Percentiles rank a stretch among this genome's conserved stretches.
These are phyloP conservation scores for Pulveroboletus sp. DNA, from an alignment of 768 basidiomycete genomes.

Conservation along the genomic window DNA sequence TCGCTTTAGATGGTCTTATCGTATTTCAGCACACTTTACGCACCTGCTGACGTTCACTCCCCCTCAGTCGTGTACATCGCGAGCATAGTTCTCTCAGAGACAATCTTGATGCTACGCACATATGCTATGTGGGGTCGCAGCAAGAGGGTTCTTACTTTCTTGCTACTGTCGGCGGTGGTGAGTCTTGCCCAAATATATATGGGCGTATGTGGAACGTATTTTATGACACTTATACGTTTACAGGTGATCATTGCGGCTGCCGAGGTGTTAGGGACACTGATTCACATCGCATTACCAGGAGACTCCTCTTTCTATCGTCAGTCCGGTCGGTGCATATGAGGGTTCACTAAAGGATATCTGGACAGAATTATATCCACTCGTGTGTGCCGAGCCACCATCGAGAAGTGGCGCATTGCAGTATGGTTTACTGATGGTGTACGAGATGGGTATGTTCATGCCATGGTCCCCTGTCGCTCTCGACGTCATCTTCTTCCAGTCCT, in stretches of 20 bases:
- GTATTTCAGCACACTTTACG: not conserved
- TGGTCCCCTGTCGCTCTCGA: not conserved
- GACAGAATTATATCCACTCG: conserved; percentile 14
- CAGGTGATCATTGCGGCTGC: conserved; percentile 13
- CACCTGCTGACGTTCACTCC: not conserved
- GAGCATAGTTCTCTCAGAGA: conserved; percentile 9
- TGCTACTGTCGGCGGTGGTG: conserved; percentile 14
- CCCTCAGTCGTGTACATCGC: conserved; percentile 8
- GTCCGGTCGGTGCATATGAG: not conserved
- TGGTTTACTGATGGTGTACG: conserved; percentile 12
- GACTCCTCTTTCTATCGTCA: conserved; percentile 15
- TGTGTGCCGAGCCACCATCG: conserved; percentile 8
- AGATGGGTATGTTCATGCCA: conserved; percentile 14
- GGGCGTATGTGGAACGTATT: not conserved
- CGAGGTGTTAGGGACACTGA: not conserved
- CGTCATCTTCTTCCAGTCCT: conserved; percentile 12
- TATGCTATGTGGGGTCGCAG: conserved; percentile 21
- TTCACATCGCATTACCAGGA: conserved; percentile 10
- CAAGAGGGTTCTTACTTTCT: conserved; percentile 11
- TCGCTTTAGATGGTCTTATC: conserved; percentile 12
- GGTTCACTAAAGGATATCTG: not conserved
- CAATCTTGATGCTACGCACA: conserved; percentile 22
- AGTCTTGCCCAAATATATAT: not conserved
- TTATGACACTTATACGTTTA: not conserved
- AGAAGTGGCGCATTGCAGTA: conserved; percentile 11